A percentile compares a stretch with the other conserved stretches of the same genome.
Evolutionary conservation across 192 early-diverging fungal species (phyloP).

Genomic region (Chytriomyces sp.): DNA sequence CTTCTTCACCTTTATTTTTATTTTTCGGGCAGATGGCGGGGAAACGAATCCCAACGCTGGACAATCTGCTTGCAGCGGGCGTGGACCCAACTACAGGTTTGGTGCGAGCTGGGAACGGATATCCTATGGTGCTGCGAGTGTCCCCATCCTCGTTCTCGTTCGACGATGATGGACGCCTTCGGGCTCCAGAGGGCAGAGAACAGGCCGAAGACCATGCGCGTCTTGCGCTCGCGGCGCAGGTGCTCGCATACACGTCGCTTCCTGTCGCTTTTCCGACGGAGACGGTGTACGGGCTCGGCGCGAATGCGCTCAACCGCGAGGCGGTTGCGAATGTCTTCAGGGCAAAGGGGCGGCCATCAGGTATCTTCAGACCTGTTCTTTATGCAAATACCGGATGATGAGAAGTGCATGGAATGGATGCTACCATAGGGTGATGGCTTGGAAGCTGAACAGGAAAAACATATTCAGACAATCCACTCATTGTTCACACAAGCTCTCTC

Average conservation of each 20-base stretch:
- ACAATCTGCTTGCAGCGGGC: too few relatives aligned
- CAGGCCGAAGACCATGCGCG: conserved; percentile 6
- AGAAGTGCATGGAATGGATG: background rate
- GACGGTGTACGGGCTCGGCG: conserved; percentile 96
- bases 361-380: background rate
- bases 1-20: too few relatives aligned
- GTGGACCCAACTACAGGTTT: too few relatives aligned
- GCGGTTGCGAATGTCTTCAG: conserved; percentile 78
- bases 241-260: background rate
- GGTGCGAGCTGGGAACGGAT: too few relatives aligned
- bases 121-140: conserved; percentile 14
- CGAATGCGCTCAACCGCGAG: conserved; percentile 71
- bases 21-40: too few relatives aligned
- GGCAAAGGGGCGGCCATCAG: conserved; percentile 81
- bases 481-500: conserved; percentile 92
- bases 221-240: background rate
- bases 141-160: conserved; percentile 13
- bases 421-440: too few relatives aligned
- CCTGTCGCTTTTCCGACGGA: conserved; percentile 94
- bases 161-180: background rate
- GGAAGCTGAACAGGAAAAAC: too few relatives aligned
- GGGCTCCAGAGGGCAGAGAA: background rate
- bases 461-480: conserved; percentile 94
- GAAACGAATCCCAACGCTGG: too few relatives aligned
- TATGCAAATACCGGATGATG: background rate